A percentile compares a stretch with the other conserved stretches of the same genome.
Conservation (phyloP, 495 filamentous ascomycete genomes). For the Penicillium lividum region DNA sequence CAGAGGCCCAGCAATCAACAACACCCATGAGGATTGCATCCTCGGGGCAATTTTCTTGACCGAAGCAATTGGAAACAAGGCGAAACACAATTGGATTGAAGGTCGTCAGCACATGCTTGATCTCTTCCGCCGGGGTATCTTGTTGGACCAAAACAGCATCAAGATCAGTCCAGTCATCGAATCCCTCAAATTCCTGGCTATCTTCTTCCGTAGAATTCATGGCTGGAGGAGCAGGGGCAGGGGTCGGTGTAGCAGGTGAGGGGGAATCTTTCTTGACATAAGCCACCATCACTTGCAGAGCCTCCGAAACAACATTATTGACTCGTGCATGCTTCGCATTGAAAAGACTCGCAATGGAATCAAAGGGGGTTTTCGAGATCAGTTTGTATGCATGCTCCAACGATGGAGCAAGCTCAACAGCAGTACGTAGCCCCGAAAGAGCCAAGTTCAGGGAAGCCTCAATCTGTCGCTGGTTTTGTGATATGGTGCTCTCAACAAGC, state of each 20-base stretch:
- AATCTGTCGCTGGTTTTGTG: constrained; percentile 63
- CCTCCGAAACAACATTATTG: constrained; percentile 39
- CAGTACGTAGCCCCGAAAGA: constrained; percentile 51
- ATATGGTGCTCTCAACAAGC: constrained; percentile 56
- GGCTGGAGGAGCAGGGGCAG: constrained; percentile 2
- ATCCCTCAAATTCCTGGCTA: constrained; percentile 76
- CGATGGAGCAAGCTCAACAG: constrained; percentile 42
- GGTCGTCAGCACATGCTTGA: constrained; percentile 41
- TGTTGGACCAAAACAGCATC: constrained; percentile 49
- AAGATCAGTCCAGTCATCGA: constrained; percentile 65
- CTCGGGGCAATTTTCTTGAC: constrained; percentile 59
- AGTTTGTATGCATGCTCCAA: constrained; percentile 39
- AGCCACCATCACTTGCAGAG: constrained; percentile 37
- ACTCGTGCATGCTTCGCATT: constrained; percentile 35
- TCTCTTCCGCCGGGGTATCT: constrained; percentile 23
- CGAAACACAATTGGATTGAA: constrained; percentile 54
- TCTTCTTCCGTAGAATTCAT: constrained; percentile 53
- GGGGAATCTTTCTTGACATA: constrained; percentile 41
- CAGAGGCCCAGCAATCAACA: constrained; percentile 58
- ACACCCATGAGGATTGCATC: constrained; percentile 59
- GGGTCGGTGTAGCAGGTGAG: constrained; percentile 11
- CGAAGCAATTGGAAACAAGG: constrained; percentile 69
- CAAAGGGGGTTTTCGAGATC: constrained; percentile 38
- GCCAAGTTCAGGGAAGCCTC: constrained; percentile 58
- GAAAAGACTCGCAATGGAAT: constrained; percentile 40